A percentile compares a stretch with the other conserved stretches of the same genome.
phyloP scores from a whole-genome alignment of 2,329 filamentous ascomycete genomes.

The Monilinia fructicola region DNA sequence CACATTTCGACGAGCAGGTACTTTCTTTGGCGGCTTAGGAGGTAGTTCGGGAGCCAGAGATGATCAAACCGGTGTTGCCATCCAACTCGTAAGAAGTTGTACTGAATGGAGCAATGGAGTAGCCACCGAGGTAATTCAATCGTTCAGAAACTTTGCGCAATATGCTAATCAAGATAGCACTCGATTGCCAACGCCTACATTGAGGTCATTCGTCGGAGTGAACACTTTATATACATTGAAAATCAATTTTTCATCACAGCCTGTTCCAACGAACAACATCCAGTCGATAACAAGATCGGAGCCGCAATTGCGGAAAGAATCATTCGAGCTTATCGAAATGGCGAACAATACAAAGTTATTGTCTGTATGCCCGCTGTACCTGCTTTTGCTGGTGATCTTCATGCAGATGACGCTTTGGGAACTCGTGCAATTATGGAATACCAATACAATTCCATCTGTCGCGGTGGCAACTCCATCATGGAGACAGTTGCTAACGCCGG shows the following conservation, averaged over 20 bases:
- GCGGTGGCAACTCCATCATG: constrained; percentile 75
- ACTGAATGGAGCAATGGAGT: constrained; percentile 61
- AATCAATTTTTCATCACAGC: constrained; percentile 89
- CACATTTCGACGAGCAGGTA: constrained; percentile 8
- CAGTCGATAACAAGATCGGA: constrained; percentile 76
- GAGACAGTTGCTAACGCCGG: constrained; percentile 65
- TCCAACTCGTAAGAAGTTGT: constrained; percentile 47
- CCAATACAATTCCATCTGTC: constrained; percentile 77
- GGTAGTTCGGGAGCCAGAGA: constrained; percentile 41
- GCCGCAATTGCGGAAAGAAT: constrained; percentile 77
- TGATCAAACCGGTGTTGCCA: constrained; percentile 47
- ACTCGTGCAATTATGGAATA: constrained; percentile 88
- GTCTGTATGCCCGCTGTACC: constrained; percentile 78
- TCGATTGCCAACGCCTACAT: constrained; percentile 87
- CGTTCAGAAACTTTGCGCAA: not conserved
- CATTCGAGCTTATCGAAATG: constrained; percentile 63
- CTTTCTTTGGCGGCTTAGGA: constrained; percentile 3
- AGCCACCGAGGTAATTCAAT: constrained; percentile 49
- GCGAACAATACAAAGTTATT: constrained; percentile 70
- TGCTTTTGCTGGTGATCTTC: constrained; percentile 78
- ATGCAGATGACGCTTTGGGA: constrained; percentile 68
- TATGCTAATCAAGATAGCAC: constrained; percentile 47
- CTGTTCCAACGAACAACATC: constrained; percentile 66
- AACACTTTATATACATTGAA: constrained; percentile 78
- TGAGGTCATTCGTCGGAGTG: constrained; percentile 64